Percentiles rank a stretch among this genome's conserved stretches.
Conservation (phyloP, 2,329 filamentous ascomycete genomes). For the Raffaelea arxii region DNA sequence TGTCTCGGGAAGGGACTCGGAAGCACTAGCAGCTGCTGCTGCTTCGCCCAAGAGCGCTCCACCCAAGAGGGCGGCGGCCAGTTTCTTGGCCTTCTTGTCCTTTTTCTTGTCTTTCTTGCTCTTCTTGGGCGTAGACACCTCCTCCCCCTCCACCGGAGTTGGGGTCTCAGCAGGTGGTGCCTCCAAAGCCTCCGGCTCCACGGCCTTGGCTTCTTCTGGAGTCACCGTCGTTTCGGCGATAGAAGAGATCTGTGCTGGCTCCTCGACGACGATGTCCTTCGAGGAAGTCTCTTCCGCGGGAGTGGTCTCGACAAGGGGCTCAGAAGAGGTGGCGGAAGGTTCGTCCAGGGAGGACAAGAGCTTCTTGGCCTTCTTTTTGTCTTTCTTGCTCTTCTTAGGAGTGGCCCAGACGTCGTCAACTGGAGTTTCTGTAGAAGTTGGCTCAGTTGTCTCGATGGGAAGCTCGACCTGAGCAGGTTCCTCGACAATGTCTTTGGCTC, state of each 20-base stretch:
- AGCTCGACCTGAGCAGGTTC: too few relatives aligned
- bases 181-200: background rate
- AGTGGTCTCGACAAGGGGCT: background rate
- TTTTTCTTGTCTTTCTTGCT: constrained; percentile 17
- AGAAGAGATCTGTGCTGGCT: background rate
- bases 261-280: background rate
- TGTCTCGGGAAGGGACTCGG: background rate
- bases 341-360: constrained; percentile 4
- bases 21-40: too few relatives aligned
- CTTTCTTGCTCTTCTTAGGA: background rate
- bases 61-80: background rate
- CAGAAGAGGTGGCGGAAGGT: background rate
- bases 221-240: background rate
- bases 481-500: too few relatives aligned
- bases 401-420: background rate
- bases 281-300: background rate
- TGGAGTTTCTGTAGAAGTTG: too few relatives aligned
- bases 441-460: too few relatives aligned
- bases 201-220: constrained; percentile 3
- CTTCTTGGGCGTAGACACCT: background rate
- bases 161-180: too few relatives aligned
- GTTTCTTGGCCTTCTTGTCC: background rate
- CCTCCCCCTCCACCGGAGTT: background rate
- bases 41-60: background rate
- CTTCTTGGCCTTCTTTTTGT: background rate